Conservation (phyloP, 2,329 filamentous ascomycete genomes). For the Colletotrichum chrysophilum region DNA sequence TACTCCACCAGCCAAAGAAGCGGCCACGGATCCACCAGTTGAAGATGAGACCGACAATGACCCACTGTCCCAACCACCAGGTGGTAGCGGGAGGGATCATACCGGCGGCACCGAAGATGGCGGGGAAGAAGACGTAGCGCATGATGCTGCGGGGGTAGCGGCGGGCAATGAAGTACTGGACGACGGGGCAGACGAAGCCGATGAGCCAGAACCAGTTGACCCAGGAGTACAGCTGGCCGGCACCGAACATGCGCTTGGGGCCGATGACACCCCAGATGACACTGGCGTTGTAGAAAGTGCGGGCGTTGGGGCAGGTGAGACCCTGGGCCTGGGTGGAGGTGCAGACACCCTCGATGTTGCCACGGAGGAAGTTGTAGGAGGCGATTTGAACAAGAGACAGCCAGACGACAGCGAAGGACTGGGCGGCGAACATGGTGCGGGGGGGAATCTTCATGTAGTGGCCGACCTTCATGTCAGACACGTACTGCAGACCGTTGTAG, state of each 20-base stretch:
- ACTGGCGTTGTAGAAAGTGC: constrained; percentile 65
- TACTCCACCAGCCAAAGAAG: constrained; percentile 61
- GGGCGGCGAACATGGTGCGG: constrained; percentile 52
- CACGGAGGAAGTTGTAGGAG: constrained; percentile 44
- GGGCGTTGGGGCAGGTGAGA: constrained; percentile 61
- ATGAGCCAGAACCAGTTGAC: constrained; percentile 61
- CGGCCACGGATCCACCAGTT: constrained; percentile 56
- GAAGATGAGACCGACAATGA: constrained; percentile 59
- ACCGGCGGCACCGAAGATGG: constrained; percentile 56
- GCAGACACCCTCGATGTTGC: constrained; percentile 60
- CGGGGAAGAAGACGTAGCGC: constrained; percentile 57
- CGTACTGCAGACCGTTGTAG: constrained; percentile 51
- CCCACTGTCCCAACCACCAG: constrained; percentile 60
- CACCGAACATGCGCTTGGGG: constrained; percentile 36
- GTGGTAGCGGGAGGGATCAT: constrained; percentile 61
- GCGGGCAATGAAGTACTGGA: constrained; percentile 54
- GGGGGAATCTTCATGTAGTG: constrained; percentile 61
- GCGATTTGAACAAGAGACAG: constrained; percentile 41
- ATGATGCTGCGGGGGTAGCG: constrained; percentile 49
- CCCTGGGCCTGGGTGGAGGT: constrained; percentile 49
- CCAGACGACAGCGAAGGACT: constrained; percentile 46
- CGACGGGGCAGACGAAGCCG: constrained; percentile 51
- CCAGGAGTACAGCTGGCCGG: constrained; percentile 50
- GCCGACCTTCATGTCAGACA: constrained; percentile 56
- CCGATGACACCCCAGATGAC: constrained; percentile 68